Base-by-base conservation (phyloP, 164 flowering plant species). In the Magnolia sinica region DNA sequence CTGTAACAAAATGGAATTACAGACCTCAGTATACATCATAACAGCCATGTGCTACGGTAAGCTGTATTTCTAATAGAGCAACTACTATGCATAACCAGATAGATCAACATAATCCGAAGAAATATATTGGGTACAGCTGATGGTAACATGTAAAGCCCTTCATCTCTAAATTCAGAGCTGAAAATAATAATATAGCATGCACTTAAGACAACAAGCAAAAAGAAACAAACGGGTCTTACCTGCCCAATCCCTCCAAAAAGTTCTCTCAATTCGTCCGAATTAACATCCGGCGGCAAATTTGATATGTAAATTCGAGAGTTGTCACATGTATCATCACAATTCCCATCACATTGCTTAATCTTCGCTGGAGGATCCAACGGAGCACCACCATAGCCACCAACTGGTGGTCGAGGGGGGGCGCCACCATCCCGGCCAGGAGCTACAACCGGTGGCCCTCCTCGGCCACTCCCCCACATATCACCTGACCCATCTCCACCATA, bases 171-270 rank as follows among this genome's bases (percentile, higher is more conserved):
- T 37, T 37, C 45, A 4, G 45, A 37, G 5, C 45, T 37, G 45
- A 9, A 58, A 58, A 58, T 58, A 58, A 13, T 58, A 58, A 13
- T 14, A 13, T 58, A 58, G 10, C 8, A 58, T 58, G 19, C 19
- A 19, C 63, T 58, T 13, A 58, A 13, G 19, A 58, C 63, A 58
- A 13, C 63, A 13, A 58, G 1, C 19, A 58, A 13, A 13, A 55
- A 55, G 3, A 55, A 55, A 55, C 4, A 13, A 55, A 13, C 10
- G 13, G 9, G 11, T 55, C 37, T 87, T 90, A 94, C 99, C 87
- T 91, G 97, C 76, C 99, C 99, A 85, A 96, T 96, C 84, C 99
- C 97, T 73, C 95, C 98, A 85, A 96, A 96, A 79, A 94, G 94
- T 4, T 94, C 95, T 81, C 77, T 83, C 58, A 96, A 84, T 82